A percentile compares a stretch with the other conserved stretches of the same genome.
Evolutionary conservation across 129 eudicot species (phyloP).

Genomic region (Flaveria robusta): DNA sequence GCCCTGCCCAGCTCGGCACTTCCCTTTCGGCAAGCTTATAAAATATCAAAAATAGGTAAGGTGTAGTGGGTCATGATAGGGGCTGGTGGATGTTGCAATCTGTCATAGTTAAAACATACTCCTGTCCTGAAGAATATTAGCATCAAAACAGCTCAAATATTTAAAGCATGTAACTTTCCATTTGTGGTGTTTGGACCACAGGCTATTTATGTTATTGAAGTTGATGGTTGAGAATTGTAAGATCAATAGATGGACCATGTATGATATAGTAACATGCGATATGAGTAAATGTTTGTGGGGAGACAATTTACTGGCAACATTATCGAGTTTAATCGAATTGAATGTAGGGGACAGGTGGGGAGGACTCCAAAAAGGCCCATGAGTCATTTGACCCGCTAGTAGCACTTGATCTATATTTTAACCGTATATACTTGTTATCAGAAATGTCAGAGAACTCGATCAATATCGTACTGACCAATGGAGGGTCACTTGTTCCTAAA

Average conservation of each 20-base stretch:
- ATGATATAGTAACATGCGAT: slow-evolving; percentile 29
- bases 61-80: slow-evolving; percentile 14
- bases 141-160: slow-evolving; percentile 38
- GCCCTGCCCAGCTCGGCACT: too few species aligned
- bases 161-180: slow-evolving; percentile 38
- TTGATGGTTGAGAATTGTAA: slow-evolving; percentile 22
- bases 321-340: slow-evolving; percentile 11
- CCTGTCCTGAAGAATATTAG: slow-evolving; percentile 14
- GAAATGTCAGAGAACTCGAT: too few species aligned
- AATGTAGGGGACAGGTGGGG: slow-evolving; percentile 27
- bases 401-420: neutral
- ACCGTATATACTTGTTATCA: too few species aligned
- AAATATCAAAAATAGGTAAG: neutral
- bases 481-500: too few species aligned
- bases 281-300: slow-evolving; percentile 5
- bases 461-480: too few species aligned
- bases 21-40: neutral
- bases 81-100: slow-evolving; percentile 11
- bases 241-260: neutral
- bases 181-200: slow-evolving; percentile 28
- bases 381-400: slow-evolving; percentile 17
- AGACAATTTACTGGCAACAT: slow-evolving; percentile 20
- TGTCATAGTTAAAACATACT: slow-evolving; percentile 13
- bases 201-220: slow-evolving; percentile 26
- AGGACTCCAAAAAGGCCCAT: slow-evolving; percentile 15